Conservation (phyloP, 1,139 yeast genomes). For the Hyphopichia buzzinii region DNA sequence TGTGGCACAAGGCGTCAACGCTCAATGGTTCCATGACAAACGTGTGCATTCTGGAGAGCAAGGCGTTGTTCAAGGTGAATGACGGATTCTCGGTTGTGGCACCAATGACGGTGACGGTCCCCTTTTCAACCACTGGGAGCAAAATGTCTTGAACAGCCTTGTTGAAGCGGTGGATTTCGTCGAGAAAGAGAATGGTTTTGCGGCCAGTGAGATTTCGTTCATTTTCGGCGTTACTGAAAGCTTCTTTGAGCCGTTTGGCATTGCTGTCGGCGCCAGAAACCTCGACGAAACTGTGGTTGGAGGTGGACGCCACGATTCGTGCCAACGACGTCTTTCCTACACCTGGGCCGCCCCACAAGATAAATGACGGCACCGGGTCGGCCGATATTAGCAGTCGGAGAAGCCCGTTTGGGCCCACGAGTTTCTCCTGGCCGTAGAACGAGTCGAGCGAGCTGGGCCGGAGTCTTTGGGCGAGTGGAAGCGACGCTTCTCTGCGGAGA, state of each 20-base stretch:
- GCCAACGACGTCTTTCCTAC: constrained; percentile 88
- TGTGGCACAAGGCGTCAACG: constrained; percentile 51
- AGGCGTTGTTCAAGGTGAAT: constrained; percentile 82
- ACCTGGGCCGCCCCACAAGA: constrained; percentile 96
- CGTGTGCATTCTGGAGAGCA: constrained; percentile 84
- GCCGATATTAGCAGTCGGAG: constrained; percentile 64
- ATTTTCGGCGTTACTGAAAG: constrained; percentile 71
- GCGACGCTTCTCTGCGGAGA: constrained; percentile 33
- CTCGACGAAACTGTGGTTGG: constrained; percentile 67
- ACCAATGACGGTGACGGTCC: constrained; percentile 70
- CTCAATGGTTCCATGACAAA: constrained; percentile 71
- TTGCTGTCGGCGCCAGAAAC: constrained; percentile 83
- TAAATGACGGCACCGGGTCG: constrained; percentile 74
- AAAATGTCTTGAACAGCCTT: constrained; percentile 88
- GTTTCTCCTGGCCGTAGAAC: constrained; percentile 82
- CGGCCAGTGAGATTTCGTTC: constrained; percentile 65
- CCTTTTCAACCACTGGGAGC: constrained; percentile 69
- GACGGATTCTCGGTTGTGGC: constrained; percentile 98
- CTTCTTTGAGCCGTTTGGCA: constrained; percentile 64
- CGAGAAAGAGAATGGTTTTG: constrained; percentile 78
- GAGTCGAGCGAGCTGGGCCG: constrained; percentile 75
- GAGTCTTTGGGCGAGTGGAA: constrained; percentile 85
- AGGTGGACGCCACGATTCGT: constrained; percentile 54
- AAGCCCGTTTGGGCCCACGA: constrained; percentile 73
- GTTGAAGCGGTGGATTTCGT: constrained; percentile 90